Evolutionary conservation across 768 basidiomycete species (phyloP).

Genomic region (Cystofilobasidium bisporidii): DNA sequence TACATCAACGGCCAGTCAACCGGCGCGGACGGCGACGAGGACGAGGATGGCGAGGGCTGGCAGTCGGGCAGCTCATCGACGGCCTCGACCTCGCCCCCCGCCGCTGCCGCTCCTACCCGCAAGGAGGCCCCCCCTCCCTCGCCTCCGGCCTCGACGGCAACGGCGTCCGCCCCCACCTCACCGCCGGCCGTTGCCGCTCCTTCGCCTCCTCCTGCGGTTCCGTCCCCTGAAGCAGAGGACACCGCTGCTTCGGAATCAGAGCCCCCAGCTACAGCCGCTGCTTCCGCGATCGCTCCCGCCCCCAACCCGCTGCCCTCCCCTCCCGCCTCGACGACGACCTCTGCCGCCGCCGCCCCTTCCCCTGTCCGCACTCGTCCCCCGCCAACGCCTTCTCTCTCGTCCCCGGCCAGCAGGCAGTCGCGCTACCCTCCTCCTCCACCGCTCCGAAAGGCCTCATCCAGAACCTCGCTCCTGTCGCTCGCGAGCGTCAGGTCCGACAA

Average conservation of each 20-base stretch:
- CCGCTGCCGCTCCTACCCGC: background rate
- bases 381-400: background rate
- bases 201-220: too few species aligned
- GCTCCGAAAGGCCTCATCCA: background rate
- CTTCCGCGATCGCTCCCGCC: too few species aligned
- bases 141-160: too few species aligned
- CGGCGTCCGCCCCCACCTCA: too few species aligned
- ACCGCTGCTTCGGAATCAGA: too few species aligned
- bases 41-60: background rate
- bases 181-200: too few species aligned
- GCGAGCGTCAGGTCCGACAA: background rate
- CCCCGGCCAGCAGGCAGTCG: too few species aligned
- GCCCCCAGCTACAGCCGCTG: too few species aligned
- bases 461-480: background rate
- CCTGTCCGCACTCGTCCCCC: background rate
- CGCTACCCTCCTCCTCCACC: background rate
- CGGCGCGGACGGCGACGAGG: background rate
- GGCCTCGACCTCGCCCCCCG: background rate
- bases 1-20: background rate
- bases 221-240: too few species aligned
- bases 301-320: too few species aligned
- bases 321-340: too few species aligned
- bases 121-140: background rate
- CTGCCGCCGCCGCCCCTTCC: background rate
- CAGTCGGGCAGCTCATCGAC: background rate